Base-by-base conservation (phyloP, 2,329 filamentous ascomycete species). In the Trichoderma pleuroti region DNA sequence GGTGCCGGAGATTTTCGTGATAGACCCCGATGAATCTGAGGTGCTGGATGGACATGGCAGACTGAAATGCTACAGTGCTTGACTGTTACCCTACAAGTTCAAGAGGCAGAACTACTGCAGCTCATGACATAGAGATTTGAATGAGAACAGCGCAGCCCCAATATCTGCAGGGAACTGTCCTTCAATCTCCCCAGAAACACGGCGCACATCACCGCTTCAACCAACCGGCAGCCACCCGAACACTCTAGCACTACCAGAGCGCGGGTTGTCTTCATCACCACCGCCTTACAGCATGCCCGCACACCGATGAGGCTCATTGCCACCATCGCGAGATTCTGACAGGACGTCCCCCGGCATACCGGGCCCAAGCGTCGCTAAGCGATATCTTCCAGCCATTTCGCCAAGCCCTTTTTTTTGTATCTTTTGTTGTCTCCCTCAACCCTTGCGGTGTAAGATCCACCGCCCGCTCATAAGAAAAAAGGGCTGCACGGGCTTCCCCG, bases 311-410 rank as follows among this genome's bases (percentile, higher is more conserved):
- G 26, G 64, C 64, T 68, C 52, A 42, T 59, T 46, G 54, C 54
- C 64, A 57, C 34, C n/a, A 68, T 68, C 54, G 36, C 36, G 64
- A 68, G 64, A 46, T 57, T 30, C 32, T 57, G 64, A 46, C 64
- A 24, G 57, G 24, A 12, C 24, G 6, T 16, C 34, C 49, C 36
- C 49, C 36, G 34, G 64, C 24, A 24, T 67, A 30, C 54, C 18
- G 56, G 63, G 64, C 18, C 54, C 54, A 32, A 60, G 64, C 64
- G 63, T 32, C 30, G 2, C n/a, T 59, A 68, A 68, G 54, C 64
- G 64, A 68, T 49, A 68, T 68, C 64, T 32, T 60, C 36, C 64
- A 68, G 64, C 64, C 54, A 32, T 59, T 49, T 49, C 60, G 64
- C 64, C 64, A 68, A 68, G 54, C 21, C 30, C 32, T 34, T 24